These are phyloP conservation scores for Pythium scleroteichum DNA, from an alignment of 352 stramenopile genomes.

Conservation along the genomic window DNA sequence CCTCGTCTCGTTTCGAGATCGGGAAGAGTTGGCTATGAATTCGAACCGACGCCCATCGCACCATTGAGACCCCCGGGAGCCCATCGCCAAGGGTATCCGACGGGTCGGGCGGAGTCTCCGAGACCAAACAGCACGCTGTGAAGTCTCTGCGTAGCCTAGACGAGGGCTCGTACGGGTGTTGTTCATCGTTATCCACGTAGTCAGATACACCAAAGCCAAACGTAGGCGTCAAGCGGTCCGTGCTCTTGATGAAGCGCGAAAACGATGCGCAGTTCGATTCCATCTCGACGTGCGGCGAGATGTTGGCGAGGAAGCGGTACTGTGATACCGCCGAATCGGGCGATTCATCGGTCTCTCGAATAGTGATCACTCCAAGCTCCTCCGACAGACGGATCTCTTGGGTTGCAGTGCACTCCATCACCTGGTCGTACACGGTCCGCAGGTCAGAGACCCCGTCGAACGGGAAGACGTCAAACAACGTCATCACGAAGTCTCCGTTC, in stretches of 20 bases:
- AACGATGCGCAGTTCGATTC: slow-evolving; percentile 24
- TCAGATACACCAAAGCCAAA: neutral
- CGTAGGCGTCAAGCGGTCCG: neutral
- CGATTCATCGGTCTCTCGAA: slow-evolving; percentile 23
- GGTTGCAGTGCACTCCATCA: slow-evolving; percentile 11
- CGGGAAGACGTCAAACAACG: slow-evolving; percentile 4
- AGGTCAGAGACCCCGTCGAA: neutral
- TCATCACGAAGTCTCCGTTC: slow-evolving; percentile 11
- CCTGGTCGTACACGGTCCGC: slow-evolving; percentile 13
- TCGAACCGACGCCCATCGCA: neutral
- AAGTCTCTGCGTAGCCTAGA: neutral
- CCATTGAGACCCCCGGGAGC: neutral
- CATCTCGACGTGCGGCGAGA: slow-evolving; percentile 12
- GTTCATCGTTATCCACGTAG: slow-evolving; percentile 11
- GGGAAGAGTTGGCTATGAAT: neutral
- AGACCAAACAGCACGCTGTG: neutral
- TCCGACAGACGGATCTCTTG: slow-evolving; percentile 28
- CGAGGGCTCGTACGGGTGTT: slow-evolving; percentile 6
- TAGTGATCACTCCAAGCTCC: slow-evolving; percentile 18
- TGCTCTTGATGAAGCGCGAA: neutral
- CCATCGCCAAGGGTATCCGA: neutral
- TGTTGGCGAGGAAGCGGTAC: slow-evolving; percentile 8
- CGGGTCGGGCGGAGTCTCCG: neutral
- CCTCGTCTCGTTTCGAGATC: neutral
- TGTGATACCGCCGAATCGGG: neutral